Percentiles rank a stretch among this genome's conserved stretches.
phyloP scores from a whole-genome alignment of 371 early-diverging fungal genomes.

The Thermomucor indicae-seudaticae region DNA sequence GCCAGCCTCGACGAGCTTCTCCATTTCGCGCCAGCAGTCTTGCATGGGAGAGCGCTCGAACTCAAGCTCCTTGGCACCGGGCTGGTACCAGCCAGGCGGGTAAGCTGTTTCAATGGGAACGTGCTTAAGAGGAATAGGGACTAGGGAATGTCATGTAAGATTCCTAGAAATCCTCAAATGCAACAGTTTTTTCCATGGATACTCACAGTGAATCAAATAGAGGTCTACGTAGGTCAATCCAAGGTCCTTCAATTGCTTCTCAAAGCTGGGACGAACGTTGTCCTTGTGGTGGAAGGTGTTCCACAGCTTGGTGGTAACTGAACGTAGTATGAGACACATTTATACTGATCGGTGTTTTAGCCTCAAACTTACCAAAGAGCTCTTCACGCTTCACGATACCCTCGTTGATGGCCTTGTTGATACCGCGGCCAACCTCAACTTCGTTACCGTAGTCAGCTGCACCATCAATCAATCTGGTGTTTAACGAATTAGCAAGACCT shows the following conservation, averaged over 20 bases:
- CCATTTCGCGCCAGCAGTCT: slow-evolving; percentile 26
- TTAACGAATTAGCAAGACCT: too few relatives aligned
- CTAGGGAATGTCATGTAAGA: too few relatives aligned
- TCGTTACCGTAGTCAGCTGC: slow-evolving; percentile 63
- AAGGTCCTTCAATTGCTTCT: slow-evolving; percentile 43
- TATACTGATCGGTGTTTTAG: neutral
- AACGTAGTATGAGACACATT: neutral
- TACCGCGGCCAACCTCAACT: slow-evolving; percentile 59
- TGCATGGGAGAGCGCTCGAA: slow-evolving; percentile 22
- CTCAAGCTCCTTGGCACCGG: slow-evolving; percentile 6
- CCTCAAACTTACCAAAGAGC: slow-evolving; percentile 31
- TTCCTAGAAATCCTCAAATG: too few relatives aligned
- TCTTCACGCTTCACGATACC: slow-evolving; percentile 63
- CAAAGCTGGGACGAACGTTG: slow-evolving; percentile 43
- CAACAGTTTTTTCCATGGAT: too few relatives aligned
- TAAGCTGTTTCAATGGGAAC: slow-evolving; percentile 4
- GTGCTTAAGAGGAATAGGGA: slow-evolving; percentile 24
- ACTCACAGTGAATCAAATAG: slow-evolving; percentile 35
- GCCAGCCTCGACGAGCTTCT: slow-evolving; percentile 23
- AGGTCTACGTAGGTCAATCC: slow-evolving; percentile 62
- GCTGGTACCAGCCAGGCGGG: slow-evolving; percentile 16
- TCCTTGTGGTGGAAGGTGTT: slow-evolving; percentile 50
- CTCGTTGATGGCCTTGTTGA: slow-evolving; percentile 45
- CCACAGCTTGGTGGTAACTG: slow-evolving; percentile 75
- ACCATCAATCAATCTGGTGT: slow-evolving; percentile 30